Evolutionary conservation across 345 rosid species (phyloP).

Genomic region (Chamaenerion angustifolium): DNA sequence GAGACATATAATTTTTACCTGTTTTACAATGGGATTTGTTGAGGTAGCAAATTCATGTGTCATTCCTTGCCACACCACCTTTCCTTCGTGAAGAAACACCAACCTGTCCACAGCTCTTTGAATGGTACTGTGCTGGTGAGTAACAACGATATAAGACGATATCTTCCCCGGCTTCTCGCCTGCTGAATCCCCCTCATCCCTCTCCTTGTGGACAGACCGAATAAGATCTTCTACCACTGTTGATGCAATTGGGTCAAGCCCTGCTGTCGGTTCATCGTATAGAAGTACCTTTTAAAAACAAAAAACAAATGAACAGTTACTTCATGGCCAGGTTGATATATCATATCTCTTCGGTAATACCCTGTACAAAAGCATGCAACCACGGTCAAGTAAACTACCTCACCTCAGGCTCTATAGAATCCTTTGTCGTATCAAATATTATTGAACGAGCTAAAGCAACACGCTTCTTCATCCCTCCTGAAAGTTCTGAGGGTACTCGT

Average conservation of each 20-base stretch:
- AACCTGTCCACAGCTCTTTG: slow-evolving; percentile 94
- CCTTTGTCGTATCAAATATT: slow-evolving; percentile 61
- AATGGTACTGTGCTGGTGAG: slow-evolving; percentile 96
- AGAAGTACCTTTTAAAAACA: slow-evolving; percentile 41
- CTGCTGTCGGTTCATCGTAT: slow-evolving; percentile 94
- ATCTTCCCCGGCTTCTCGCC: slow-evolving; percentile 63
- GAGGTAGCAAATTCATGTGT: slow-evolving; percentile 75
- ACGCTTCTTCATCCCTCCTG: slow-evolving; percentile 98
- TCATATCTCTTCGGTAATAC: no score
- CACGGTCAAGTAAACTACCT: no score
- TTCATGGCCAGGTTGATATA: no score
- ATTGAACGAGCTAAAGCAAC: slow-evolving; percentile 97
- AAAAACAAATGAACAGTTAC: background rate
- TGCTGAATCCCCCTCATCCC: slow-evolving; percentile 23
- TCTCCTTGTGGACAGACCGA: slow-evolving; percentile 63
- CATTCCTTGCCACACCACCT: slow-evolving; percentile 90
- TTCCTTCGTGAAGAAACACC: slow-evolving; percentile 85
- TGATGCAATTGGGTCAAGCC: slow-evolving; percentile 99
- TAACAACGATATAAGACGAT: slow-evolving; percentile 76
- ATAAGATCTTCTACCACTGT: slow-evolving; percentile 98
- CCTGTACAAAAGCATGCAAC: no score
- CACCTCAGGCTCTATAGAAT: slow-evolving; percentile 90
- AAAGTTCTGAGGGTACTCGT: slow-evolving; percentile 76
- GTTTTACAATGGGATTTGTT: slow-evolving; percentile 68
- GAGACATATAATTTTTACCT: slow-evolving; percentile 28